These are phyloP conservation scores for Podospora didyma DNA, from an alignment of 495 filamentous ascomycete genomes.

Conservation along the genomic window DNA sequence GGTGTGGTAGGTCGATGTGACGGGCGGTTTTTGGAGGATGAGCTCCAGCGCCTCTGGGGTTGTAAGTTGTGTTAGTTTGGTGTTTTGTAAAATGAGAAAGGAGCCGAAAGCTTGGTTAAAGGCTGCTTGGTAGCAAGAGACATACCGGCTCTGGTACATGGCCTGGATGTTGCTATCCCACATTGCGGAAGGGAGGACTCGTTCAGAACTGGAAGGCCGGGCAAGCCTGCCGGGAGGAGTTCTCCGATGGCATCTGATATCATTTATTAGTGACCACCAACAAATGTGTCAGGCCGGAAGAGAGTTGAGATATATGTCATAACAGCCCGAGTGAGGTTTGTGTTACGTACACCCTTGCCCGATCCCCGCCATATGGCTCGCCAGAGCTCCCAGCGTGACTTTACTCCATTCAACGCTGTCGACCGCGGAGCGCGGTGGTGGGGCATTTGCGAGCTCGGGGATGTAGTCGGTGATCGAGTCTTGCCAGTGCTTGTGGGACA, in stretches of 20 bases:
- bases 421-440: conserved; percentile 3
- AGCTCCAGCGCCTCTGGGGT: conserved; percentile 6
- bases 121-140: too few species aligned
- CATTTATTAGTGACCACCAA: too few species aligned
- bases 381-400: conserved; percentile 12
- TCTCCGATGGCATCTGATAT: conserved; percentile 5
- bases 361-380: conserved; percentile 7
- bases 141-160: conserved; percentile 11
- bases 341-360: conserved; percentile 4
- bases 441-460: conserved; percentile 14
- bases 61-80: background rate
- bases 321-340: too few species aligned
- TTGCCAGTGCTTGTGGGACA: conserved; percentile 17
- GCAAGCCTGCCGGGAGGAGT: background rate
- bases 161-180: conserved; percentile 4
- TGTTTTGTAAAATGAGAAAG: too few species aligned
- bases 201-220: background rate
- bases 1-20: background rate
- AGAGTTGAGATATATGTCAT: background rate
- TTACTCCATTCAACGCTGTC: conserved; percentile 9
- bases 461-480: conserved; percentile 18
- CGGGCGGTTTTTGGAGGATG: conserved; percentile 5
- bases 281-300: conserved; percentile 3
- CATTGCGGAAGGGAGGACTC: conserved; percentile 7
- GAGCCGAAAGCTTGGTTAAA: too few species aligned